Base-by-base conservation (phyloP, 805 yeast genomes). In the Suhomyces sp. region DNA sequence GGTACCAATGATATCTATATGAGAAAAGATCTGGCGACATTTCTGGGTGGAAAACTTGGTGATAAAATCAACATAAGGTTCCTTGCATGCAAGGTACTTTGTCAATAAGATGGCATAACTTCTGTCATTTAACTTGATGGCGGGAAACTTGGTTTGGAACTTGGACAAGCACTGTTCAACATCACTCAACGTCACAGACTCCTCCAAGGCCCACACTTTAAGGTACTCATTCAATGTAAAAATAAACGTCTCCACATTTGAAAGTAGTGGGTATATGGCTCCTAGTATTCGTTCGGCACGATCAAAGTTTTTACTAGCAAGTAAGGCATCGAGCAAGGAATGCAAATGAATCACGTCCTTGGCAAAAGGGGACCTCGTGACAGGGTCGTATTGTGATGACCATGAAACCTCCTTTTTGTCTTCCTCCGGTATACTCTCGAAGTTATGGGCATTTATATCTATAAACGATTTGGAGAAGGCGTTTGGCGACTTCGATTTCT, bases 321-420 rank as follows among this genome's bases (percentile, higher is more conserved):
- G 63, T 58, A 92, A 86, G 0, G 94, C 93, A 60, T 90, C 96
- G 41, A 90, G 74, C 35, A 90, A 69, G 2, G 92, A 81, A 84
- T 92, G 90, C 17, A 87, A 74, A 60, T 86, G 86, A 50, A 77
- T 73, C n/a, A 82, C 79, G 57, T 83, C 86, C 62, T 79, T 81
- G 5, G 87, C 78, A 65, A 66, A 73, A 0, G 78, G 78, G 5
- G 76, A 69, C 47, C 80, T 60, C 26, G 72, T 59, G 10, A 73
- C 79, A 0, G 73, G 69, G 52, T 75, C 80, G 56, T 72, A 70
- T 44, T 63, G 66, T 0, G 78, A 73, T n/a, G 74, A 64, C 78
- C 79, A 74, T 6, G 74, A 48, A n/a, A 60, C 48, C 13, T 56
- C 58, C 6, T 54, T 53, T 8, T 47, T 52, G 33, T 56, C 58